Percentiles rank a stretch among this genome's conserved stretches.
phyloP scores from a whole-genome alignment of 2,329 filamentous ascomycete genomes.

The Colletotrichum falcatum region DNA sequence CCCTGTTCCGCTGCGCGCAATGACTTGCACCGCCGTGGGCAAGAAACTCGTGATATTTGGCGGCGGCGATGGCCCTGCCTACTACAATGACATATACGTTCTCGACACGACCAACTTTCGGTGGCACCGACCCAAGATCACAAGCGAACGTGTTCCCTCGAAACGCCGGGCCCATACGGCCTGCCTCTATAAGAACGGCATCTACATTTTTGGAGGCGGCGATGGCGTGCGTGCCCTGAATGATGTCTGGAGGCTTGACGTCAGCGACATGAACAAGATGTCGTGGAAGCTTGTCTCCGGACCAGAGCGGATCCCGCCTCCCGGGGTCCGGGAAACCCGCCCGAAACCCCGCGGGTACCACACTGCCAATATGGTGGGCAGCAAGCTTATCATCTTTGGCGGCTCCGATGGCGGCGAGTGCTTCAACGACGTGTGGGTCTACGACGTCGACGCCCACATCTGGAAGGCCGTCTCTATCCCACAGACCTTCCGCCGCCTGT shows the following conservation, averaged over 20 bases:
- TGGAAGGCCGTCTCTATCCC: slow-evolving; percentile 72
- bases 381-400: slow-evolving; percentile 78
- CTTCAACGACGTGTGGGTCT: slow-evolving; percentile 80
- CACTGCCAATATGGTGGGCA: slow-evolving; percentile 79
- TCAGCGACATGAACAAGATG: slow-evolving; percentile 75
- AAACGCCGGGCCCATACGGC: slow-evolving; percentile 76
- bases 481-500: slow-evolving; percentile 72
- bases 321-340: slow-evolving; percentile 52
- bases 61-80: slow-evolving; percentile 76
- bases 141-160: slow-evolving; percentile 69
- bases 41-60: slow-evolving; percentile 79
- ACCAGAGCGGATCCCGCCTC: slow-evolving; percentile 50
- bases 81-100: slow-evolving; percentile 79
- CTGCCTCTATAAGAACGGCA: slow-evolving; percentile 77
- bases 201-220: slow-evolving; percentile 79
- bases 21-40: slow-evolving; percentile 78
- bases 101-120: slow-evolving; percentile 78
- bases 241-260: slow-evolving; percentile 79
- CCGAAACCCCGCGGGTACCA: slow-evolving; percentile 77
- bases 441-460: slow-evolving; percentile 71
- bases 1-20: slow-evolving; percentile 74
- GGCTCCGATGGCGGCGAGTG: slow-evolving; percentile 78
- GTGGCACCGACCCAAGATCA: slow-evolving; percentile 72
- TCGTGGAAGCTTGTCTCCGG: slow-evolving; percentile 74
- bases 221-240: slow-evolving; percentile 78